Evolutionary conservation across 345 rosid genomes (phyloP), one percentile per base, ranked within the genome.

Genomic region (Triadica sebifera): DNA sequence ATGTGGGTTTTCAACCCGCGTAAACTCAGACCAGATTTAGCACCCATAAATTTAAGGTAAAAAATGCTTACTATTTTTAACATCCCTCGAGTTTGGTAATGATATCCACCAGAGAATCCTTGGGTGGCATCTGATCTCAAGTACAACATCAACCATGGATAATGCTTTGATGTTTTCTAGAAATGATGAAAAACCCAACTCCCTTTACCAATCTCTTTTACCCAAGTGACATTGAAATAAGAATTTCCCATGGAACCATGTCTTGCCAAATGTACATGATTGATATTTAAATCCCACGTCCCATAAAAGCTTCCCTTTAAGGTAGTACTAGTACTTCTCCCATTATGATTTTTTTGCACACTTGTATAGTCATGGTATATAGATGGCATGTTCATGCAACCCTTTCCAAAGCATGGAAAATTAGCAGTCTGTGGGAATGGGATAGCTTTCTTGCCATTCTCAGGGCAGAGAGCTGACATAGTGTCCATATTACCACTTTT

Each of bases 111-210:
- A 17, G 96, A 93, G 79, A 77, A 82, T 16, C 96, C 93, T 69
- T 67, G 73, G 22, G 96, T 85, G 39, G 98, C 96, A 83, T 93
- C 98, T 39, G 98, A 95, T 77, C 98, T 83, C 17, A 93, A 91
- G 79, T 93, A 93, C 19, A 93, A 88, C 98, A 93, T 93, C 81
- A 90, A 57, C 98, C 98, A 93, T 81, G 94, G 93, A 80, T 93
- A 90, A 75, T 87, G 89, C 15, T 65, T 66, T 59, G 96, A 86
- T 55, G 96, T 90, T 82, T 85, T 86, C 72, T 90, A 88, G 78
- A 80, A 87, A 76, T 87, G 89, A 64, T 78, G 89, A 74, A 92
- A 92, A 22, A 76, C 80, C 97, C 97, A 92, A 65, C 91, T 78
- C 10, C 94, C 96, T 51, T 71, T 77, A 50, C 91, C 93, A 19